These are phyloP conservation scores for Yueomyces sp. DNA, from an alignment of 805 yeast species.

Conservation along the genomic window DNA sequence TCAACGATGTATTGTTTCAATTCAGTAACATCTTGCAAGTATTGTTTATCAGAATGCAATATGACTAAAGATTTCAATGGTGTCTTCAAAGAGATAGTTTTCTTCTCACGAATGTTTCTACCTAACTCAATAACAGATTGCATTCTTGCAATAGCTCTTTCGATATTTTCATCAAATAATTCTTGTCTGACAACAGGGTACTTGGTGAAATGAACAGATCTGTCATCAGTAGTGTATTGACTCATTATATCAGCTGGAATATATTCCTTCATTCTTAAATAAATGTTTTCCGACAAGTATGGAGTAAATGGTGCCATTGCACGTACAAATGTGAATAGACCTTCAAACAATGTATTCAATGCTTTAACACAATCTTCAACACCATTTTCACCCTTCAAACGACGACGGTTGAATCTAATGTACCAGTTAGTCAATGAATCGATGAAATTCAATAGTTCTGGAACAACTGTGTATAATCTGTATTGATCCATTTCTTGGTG, in stretches of 20 bases:
- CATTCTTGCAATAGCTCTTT: conserved; percentile 86
- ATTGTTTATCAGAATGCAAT: conserved; percentile 63
- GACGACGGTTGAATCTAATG: conserved; percentile 93
- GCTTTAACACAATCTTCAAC: conserved; percentile 74
- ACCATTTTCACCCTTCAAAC: conserved; percentile 92
- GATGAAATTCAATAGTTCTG: conserved; percentile 73
- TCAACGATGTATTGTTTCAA: conserved; percentile 71
- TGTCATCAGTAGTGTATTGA: conserved; percentile 39
- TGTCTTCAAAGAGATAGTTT: conserved; percentile 82
- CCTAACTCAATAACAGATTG: conserved; percentile 94
- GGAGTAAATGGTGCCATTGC: conserved; percentile 99
- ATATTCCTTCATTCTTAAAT: conserved; percentile 53
- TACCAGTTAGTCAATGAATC: conserved; percentile 98
- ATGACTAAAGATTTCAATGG: conserved; percentile 85
- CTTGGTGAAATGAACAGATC: conserved; percentile 89
- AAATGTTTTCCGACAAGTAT: conserved; percentile 81
- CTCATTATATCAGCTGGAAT: conserved; percentile 48
- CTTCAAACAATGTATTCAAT: conserved; percentile 83
- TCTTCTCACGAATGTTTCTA: conserved; percentile 93
- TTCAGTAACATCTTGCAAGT: conserved; percentile 64
- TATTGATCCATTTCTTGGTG: conserved; percentile 84
- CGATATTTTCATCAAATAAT: conserved; percentile 70
- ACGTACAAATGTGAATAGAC: conserved; percentile 73
- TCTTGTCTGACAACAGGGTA: conserved; percentile 78
- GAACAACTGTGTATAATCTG: conserved; percentile 91